phyloP scores from a whole-genome alignment of 768 basidiomycete species.

The Gloeopeniophorella convolvens region DNA sequence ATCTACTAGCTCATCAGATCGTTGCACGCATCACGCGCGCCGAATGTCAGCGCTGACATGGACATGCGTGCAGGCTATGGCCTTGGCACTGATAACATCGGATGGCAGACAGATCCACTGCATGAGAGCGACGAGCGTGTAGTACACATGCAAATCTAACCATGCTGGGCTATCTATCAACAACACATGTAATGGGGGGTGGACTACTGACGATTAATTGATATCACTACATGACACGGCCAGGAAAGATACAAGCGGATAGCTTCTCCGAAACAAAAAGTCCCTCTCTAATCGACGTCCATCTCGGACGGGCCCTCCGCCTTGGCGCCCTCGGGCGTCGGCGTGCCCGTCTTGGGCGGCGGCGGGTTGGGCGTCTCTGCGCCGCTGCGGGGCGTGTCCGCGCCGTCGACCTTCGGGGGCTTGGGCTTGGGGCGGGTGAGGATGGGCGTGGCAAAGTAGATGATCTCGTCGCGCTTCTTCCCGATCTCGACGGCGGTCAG shows the following conservation, averaged over 20 bases:
- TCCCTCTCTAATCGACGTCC: slow-evolving; percentile 64
- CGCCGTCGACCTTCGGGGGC: slow-evolving; percentile 58
- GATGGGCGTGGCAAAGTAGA: slow-evolving; percentile 86
- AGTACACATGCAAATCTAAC: neutral
- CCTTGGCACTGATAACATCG: too few species aligned
- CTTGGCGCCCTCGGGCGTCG: slow-evolving; percentile 30
- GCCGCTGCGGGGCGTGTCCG: slow-evolving; percentile 68
- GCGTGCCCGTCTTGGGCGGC: slow-evolving; percentile 30
- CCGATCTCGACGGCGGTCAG: slow-evolving; percentile 73
- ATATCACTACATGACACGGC: slow-evolving; percentile 11
- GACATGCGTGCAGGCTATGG: too few species aligned
- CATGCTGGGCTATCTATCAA: neutral
- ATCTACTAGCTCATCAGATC: too few species aligned
- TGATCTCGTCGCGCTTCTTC: slow-evolving; percentile 90
- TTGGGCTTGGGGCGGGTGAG: slow-evolving; percentile 91
- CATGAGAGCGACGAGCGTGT: too few species aligned
- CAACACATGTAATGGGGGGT: neutral
- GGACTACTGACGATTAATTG: slow-evolving; percentile 3
- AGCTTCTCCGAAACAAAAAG: neutral
- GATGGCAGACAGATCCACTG: too few species aligned
- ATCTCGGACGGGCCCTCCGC: slow-evolving; percentile 61
- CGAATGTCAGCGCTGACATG: too few species aligned
- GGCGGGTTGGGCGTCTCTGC: slow-evolving; percentile 49
- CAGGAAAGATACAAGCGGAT: slow-evolving; percentile 3
- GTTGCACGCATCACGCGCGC: too few species aligned